Percentiles rank a stretch among this genome's conserved stretches.
Conservation (phyloP, 306 rosid species). For the Leucaena leucocephala region DNA sequence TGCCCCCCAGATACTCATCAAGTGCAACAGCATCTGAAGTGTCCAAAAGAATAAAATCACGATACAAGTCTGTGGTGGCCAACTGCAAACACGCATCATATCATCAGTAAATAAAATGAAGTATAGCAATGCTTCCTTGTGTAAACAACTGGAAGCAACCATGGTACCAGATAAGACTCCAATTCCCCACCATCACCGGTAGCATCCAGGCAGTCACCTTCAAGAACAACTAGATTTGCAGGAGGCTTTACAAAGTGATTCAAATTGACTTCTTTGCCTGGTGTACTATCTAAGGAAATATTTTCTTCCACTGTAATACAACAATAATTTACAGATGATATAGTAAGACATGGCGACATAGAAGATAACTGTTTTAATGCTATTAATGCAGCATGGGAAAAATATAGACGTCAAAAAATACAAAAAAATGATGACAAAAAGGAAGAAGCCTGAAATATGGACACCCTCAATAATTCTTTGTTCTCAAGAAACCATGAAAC, state of each 20-base stretch:
- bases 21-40: conserved; percentile 73
- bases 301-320: conserved; percentile 76
- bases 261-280: conserved; percentile 55
- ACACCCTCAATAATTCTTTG: background rate
- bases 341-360: conserved; percentile 29
- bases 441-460: conserved; percentile 5
- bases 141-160: conserved; percentile 42
- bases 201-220: conserved; percentile 92
- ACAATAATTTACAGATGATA: conserved; percentile 13
- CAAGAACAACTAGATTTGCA: conserved; percentile 89
- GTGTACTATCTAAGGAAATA: conserved; percentile 59
- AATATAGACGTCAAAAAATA: background rate
- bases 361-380: conserved; percentile 24
- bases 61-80: conserved; percentile 78
- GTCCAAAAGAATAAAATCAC: conserved; percentile 84
- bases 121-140: background rate
- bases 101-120: conserved; percentile 26
- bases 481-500: background rate
- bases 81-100: conserved; percentile 56
- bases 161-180: conserved; percentile 86
- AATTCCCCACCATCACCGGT: conserved; percentile 86
- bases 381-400: background rate
- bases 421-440: background rate
- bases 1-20: conserved; percentile 60
- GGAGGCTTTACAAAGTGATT: conserved; percentile 81